Evolutionary conservation across 257 asterid genomes (phyloP).

Genomic region (Gardenia jasminoides): DNA sequence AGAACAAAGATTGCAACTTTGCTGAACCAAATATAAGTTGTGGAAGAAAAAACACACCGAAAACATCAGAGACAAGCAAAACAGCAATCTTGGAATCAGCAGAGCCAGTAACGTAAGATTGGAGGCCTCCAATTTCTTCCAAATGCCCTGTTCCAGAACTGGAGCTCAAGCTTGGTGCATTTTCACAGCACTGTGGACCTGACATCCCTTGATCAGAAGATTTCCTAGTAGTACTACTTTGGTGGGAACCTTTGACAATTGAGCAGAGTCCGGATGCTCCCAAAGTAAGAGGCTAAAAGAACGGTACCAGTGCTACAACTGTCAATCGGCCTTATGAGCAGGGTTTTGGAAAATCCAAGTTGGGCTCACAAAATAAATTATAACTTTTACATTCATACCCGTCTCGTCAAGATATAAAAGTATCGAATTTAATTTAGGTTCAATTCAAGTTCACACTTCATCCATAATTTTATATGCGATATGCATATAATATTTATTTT

Average conservation of each 20-base stretch:
- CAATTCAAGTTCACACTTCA: too few relatives aligned
- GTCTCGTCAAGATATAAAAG: too few relatives aligned
- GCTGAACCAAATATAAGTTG: not conserved
- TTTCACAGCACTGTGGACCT: constrained; percentile 47
- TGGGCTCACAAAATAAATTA: too few relatives aligned
- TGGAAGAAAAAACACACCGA: constrained; percentile 34
- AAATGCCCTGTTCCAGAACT: constrained; percentile 40
- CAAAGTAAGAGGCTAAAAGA: not conserved
- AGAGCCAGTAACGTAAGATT: constrained; percentile 42
- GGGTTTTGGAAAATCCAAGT: not conserved
- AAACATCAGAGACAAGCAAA: constrained; percentile 51
- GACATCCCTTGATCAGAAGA: constrained; percentile 27
- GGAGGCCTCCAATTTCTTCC: constrained; percentile 48
- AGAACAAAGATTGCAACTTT: constrained; percentile 5
- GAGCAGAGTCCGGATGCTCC: not conserved
- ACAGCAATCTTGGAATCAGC: constrained; percentile 40
- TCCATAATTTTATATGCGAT: too few relatives aligned
- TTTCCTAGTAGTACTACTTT: not conserved
- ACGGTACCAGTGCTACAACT: not conserved
- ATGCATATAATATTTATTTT: too few relatives aligned
- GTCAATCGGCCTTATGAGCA: not conserved
- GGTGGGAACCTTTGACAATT: not conserved
- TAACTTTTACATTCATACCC: too few relatives aligned
- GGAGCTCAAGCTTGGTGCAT: constrained; percentile 44
- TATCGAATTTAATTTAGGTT: too few relatives aligned